Conservation (phyloP, 805 yeast species). For the Ogataea salicorniae region DNA sequence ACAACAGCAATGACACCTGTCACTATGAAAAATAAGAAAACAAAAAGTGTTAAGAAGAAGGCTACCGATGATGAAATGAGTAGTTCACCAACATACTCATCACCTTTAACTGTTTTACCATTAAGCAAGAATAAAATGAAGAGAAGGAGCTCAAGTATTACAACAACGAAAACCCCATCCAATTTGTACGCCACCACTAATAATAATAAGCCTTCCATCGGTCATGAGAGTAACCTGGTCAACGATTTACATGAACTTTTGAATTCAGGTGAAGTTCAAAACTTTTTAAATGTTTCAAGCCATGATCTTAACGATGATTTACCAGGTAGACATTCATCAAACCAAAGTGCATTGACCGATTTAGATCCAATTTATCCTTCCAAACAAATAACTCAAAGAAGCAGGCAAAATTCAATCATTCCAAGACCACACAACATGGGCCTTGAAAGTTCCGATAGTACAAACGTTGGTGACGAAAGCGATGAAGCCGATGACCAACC, state of each 20-base stretch:
- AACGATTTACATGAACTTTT: not conserved
- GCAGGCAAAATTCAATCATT: not conserved
- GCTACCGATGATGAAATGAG: conserved; percentile 5
- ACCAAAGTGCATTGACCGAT: conserved; percentile 22
- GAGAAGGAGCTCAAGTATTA: not conserved
- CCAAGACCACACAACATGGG: not conserved
- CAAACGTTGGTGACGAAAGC: conserved; percentile 2
- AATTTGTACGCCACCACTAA: too few species aligned
- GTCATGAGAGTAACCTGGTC: not conserved
- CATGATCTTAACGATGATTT: conserved; percentile 4
- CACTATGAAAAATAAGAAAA: conserved; percentile 11
- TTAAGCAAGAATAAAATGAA: conserved; percentile 4
- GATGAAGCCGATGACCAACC: conserved; percentile 33
- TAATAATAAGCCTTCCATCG: not conserved
- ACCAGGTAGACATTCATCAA: conserved; percentile 8
- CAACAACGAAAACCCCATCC: too few species aligned
- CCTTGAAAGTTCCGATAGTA: not conserved
- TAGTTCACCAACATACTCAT: conserved; percentile 6
- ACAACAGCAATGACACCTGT: not conserved
- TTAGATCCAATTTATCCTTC: conserved; percentile 22
- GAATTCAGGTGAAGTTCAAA: not conserved
- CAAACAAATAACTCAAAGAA: not conserved
- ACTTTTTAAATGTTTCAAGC: not conserved
- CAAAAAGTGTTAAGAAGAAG: conserved; percentile 4
- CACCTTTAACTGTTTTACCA: conserved; percentile 10